Conservation (phyloP, 2,329 filamentous ascomycete genomes). For the Pyricularia pennisetigena region DNA sequence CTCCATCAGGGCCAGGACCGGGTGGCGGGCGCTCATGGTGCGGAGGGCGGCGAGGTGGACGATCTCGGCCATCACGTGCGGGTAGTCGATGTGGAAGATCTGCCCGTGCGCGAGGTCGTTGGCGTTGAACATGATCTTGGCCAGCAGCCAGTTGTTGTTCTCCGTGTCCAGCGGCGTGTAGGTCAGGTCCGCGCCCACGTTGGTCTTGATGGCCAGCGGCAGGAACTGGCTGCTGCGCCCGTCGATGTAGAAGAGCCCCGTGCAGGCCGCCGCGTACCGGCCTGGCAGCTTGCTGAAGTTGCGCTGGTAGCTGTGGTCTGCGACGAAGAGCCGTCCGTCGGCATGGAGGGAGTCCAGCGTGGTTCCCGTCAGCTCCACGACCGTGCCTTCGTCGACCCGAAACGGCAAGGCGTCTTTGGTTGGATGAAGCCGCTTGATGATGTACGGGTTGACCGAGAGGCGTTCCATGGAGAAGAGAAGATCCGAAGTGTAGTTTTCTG, state of each 20-base stretch:
- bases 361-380: conserved; percentile 19
- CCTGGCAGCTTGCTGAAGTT: conserved; percentile 12
- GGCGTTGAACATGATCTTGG: conserved; percentile 37
- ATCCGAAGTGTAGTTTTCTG: conserved; percentile 35
- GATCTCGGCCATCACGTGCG: conserved; percentile 32
- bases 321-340: conserved; percentile 30
- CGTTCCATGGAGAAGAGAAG: conserved; percentile 37
- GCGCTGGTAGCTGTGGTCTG: conserved; percentile 28
- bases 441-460: conserved; percentile 29
- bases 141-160: conserved; percentile 37
- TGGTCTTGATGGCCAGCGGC: conserved; percentile 37
- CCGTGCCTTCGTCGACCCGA: conserved; percentile 18
- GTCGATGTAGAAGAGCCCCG: conserved; percentile 36
- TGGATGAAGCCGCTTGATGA: conserved; percentile 22
- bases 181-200: conserved; percentile 26
- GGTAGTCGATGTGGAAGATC: conserved; percentile 31
- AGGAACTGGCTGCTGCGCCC: conserved; percentile 29
- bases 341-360: conserved; percentile 21
- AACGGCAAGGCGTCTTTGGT: conserved; percentile 24
- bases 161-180: conserved; percentile 34
- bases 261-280: conserved; percentile 29
- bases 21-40: conserved; percentile 34
- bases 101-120: conserved; percentile 36
- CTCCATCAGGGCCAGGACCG: conserved; percentile 27
- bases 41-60: conserved; percentile 33